Conservation (phyloP, 202 grass and related monocot genomes). For the Zoysia matrella region DNA sequence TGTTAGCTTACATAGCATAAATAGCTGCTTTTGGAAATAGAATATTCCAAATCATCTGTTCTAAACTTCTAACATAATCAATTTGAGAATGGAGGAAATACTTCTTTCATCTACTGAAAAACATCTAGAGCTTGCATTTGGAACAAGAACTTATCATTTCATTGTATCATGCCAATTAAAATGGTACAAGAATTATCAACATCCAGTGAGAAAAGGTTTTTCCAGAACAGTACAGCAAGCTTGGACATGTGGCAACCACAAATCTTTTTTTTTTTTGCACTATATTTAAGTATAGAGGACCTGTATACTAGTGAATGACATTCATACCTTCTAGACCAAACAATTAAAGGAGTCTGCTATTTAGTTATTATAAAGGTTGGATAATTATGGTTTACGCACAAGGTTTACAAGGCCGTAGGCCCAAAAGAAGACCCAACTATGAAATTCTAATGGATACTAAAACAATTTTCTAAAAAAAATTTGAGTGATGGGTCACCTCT, state of each 20-base stretch:
- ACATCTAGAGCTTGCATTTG: conserved; percentile 5
- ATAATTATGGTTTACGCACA: no score
- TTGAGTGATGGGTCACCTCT: no score
- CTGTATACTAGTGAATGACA: background rate
- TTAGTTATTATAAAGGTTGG: no score
- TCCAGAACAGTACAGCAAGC: background rate
- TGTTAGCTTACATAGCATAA: conserved; percentile 45
- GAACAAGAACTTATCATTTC: background rate
- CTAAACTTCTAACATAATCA: no score
- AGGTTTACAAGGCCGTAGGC: no score
- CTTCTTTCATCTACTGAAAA: conserved; percentile 21
- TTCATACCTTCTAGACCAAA: background rate
- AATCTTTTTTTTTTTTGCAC: background rate
- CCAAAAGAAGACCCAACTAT: no score
- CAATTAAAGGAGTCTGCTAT: no score
- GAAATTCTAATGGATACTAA: no score
- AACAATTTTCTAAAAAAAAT: no score
- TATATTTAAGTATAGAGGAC: background rate
- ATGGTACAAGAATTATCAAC: background rate
- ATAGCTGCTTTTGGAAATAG: conserved; percentile 28
- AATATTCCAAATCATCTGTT: no score
- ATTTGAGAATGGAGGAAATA: background rate
- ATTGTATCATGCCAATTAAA: conserved; percentile 15
- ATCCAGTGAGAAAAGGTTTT: conserved; percentile 13
- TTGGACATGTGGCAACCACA: background rate